phyloP scores from a whole-genome alignment of 495 filamentous ascomycete species.

The Daldinia loculata region DNA sequence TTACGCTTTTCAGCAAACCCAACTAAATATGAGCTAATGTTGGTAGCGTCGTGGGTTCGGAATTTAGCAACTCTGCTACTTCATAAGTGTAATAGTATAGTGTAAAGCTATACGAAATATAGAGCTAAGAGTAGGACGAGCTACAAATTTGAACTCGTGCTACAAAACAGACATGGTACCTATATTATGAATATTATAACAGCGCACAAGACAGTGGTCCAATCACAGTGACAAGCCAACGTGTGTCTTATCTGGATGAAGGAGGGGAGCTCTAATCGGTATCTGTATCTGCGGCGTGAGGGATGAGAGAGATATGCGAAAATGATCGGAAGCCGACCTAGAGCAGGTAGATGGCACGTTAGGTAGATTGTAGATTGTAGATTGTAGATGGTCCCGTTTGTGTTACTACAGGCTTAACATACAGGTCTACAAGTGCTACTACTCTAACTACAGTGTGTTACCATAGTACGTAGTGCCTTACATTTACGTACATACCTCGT shows the following conservation, averaged over 20 bases:
- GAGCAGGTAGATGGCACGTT: not conserved
- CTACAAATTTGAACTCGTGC: not conserved
- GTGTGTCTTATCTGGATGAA: not conserved
- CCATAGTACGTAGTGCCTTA: not conserved
- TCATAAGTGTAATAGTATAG: not conserved
- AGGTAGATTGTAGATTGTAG: too few species aligned
- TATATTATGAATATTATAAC: conserved; percentile 7
- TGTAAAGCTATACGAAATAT: not conserved
- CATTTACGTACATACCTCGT: not conserved
- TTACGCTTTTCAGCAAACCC: conserved; percentile 15
- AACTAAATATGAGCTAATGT: conserved; percentile 1
- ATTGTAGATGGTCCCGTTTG: conserved; percentile 26
- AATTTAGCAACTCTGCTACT: conserved; percentile 22
- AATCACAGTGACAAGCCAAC: not conserved
- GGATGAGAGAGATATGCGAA: conserved; percentile 27
- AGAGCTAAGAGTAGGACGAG: not conserved
- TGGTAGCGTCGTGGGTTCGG: conserved; percentile 29
- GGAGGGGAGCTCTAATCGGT: conserved; percentile 22
- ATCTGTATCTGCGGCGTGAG: conserved; percentile 21
- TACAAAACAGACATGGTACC: not conserved
- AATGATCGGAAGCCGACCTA: conserved; percentile 38
- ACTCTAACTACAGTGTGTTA: not conserved
- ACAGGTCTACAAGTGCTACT: not conserved
- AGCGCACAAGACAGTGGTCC: not conserved
- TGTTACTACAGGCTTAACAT: conserved; percentile 20